Evolutionary conservation across 108 stramenopile genomes (phyloP), one percentile per base, ranked within the genome.

Genomic region (Skeletonema tropicum): DNA sequence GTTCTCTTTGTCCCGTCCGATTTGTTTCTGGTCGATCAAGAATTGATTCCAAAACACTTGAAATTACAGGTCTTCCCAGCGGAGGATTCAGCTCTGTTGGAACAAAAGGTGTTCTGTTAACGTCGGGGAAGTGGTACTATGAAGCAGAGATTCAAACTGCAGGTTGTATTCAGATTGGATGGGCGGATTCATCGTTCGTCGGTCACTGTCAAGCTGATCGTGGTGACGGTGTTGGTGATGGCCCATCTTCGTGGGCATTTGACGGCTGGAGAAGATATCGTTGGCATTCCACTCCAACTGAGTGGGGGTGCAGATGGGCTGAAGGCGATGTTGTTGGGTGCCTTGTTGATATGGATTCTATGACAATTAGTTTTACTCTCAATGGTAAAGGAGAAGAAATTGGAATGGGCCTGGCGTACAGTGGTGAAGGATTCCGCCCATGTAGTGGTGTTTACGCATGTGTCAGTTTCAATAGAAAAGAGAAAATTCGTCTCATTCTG

Each of bases 161-260:
- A 64, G 95, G 95, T 7, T 98, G 98, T 77, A 71, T 98, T 64
- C 96, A 98, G 57, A 87, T 98, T 35, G 98, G 98, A 21, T 98
- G 96, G 96, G 96, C 90, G 13, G 96, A 97, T 80, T 88, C 85
- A 3, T 89, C 90, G 36, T 97, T 94, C 74, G 75, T 81, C 9
- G 95, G 97, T 26, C 93, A 96, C 71, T 92, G 91, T 49, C 77
- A 91, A 71, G 87, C 91, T 2, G 94, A 95, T 39, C 74, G 89
- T 19, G 96, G 96, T 6, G 96, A 98, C 57, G 96, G 98, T 0
- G 95, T 93, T 71, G 98, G 98, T 23, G 97, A 98, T 79, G 96
- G 92, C 8, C 91, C 90, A 10, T 89, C 91, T 57, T 97, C 96
- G 2, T 98, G 96, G 95, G 93, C 94, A 13, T 98, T 85, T 74